Evolutionary conservation across 495 filamentous ascomycete species (phyloP), one percentile per base, ranked within the genome.

Genomic region (Cladorrhinum samala): DNA sequence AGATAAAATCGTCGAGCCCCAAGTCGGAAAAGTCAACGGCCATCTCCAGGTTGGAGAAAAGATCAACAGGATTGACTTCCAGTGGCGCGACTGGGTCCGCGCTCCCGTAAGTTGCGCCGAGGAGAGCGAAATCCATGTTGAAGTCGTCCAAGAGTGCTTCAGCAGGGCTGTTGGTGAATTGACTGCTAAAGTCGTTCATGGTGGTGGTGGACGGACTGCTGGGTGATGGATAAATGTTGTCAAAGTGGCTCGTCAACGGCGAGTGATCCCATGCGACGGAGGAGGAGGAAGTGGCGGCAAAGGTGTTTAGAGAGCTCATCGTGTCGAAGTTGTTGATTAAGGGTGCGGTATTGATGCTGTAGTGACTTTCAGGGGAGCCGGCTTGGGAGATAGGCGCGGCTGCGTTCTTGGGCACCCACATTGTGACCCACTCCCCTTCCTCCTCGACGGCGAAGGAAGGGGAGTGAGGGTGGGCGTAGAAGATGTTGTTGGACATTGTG

Each of bases 361-460:
- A n/a, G n/a, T 40, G 51, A 16, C 30, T 46, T 3, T 38, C 25
- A 46, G 19, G 42, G 23, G 45, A 37, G n/a, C 43, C 27, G 19
- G 25, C 18, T 23, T 45, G 44, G 33, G 50, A 24, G 2, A 30
- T 16, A 20, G 47, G 30, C 43, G 41, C 18, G 23, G 46, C 23
- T n/a, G 46, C 5, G 18, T 46, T 52, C 37, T 39, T 54, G 14
- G 41, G 47, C 13, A 52, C 33, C 52, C 56, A 55, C 16, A 9
- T 4, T 14, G 5, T 8, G 20, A 54, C 56, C 56, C 52, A 55
- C 52, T 54, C 52, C 46, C 48, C 56, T 14, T 52, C 17, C 37
- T 55, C 56, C 42, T 52, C 46, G 11, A 40, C 18, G 20, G 43
- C 17, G 24, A 16, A 18, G 56, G 14, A 50, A 17, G 49, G 45